Evolutionary conservation across 2,329 filamentous ascomycete species (phyloP).

Genomic region (Fusarium denticulatum): DNA sequence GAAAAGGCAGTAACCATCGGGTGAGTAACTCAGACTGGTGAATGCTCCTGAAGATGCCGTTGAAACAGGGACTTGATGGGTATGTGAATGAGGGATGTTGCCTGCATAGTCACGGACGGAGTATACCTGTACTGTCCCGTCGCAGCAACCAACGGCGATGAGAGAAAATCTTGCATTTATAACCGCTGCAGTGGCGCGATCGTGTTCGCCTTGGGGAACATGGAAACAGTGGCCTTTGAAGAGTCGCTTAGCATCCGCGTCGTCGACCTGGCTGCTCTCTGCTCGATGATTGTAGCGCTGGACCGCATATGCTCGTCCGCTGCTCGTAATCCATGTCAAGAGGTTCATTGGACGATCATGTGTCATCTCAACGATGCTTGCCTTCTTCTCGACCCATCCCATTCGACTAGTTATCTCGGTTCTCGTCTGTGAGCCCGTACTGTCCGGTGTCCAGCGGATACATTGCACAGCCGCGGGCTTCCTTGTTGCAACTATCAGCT

Average conservation of each 20-base stretch:
- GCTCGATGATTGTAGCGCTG: conserved; percentile 69
- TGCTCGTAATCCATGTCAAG: conserved; percentile 88
- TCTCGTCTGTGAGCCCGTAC: conserved; percentile 82
- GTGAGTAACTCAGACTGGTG: conserved; percentile 84
- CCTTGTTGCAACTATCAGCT: conserved; percentile 88
- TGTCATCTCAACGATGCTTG: conserved; percentile 83
- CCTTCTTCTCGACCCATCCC: conserved; percentile 83
- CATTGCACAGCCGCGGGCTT: conserved; percentile 97
- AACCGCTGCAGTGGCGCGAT: conserved; percentile 76
- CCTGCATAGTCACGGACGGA: conserved; percentile 92
- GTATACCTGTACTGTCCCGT: conserved; percentile 88
- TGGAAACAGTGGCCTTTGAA: conserved; percentile 96
- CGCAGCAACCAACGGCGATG: conserved; percentile 83
- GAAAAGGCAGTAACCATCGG: conserved; percentile 96
- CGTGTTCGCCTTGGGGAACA: conserved; percentile 66
- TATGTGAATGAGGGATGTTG: conserved; percentile 89
- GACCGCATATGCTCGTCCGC: conserved; percentile 90
- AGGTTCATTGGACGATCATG: conserved; percentile 97
- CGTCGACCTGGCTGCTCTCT: conserved; percentile 53
- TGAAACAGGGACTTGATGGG: conserved; percentile 76
- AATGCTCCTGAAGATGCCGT: conserved; percentile 73
- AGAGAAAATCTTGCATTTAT: conserved; percentile 97
- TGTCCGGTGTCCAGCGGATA: conserved; percentile 92
- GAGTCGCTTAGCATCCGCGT: conserved; percentile 69
- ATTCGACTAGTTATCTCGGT: conserved; percentile 91